A percentile compares a stretch with the other conserved stretches of the same genome.
phyloP scores from a whole-genome alignment of 495 filamentous ascomycete genomes.

The Friedmanniomyces simplex region DNA sequence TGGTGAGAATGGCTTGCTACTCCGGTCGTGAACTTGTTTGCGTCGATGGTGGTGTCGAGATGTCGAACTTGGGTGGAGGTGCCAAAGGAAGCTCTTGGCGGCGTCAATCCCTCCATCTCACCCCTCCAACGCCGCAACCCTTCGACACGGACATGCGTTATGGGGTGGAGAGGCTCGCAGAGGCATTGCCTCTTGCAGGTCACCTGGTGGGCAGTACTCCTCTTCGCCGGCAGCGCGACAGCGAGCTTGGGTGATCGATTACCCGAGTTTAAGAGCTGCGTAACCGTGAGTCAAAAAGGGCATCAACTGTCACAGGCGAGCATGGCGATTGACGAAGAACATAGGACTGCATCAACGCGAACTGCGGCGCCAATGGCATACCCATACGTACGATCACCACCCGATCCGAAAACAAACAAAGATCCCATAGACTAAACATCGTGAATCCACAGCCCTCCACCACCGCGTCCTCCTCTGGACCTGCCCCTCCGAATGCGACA shows the following conservation, averaged over 20 bases:
- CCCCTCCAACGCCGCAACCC: too few relatives aligned
- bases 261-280: slow-evolving; percentile 81
- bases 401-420: too few relatives aligned
- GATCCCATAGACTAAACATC: too few relatives aligned
- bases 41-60: too few relatives aligned
- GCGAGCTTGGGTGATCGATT: slow-evolving; percentile 80
- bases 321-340: not conserved
- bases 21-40: too few relatives aligned
- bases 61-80: too few relatives aligned
- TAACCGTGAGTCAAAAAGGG: slow-evolving; percentile 49
- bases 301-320: not conserved
- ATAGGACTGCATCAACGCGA: slow-evolving; percentile 70
- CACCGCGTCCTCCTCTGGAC: slow-evolving; percentile 64
- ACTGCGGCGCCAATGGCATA: slow-evolving; percentile 50
- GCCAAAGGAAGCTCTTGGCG: too few relatives aligned
- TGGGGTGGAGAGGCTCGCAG: not conserved
- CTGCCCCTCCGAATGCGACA: slow-evolving; percentile 91
- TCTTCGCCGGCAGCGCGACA: slow-evolving; percentile 36
- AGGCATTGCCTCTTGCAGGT: slow-evolving; percentile 5
- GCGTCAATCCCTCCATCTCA: too few relatives aligned
- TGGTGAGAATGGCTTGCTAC: too few relatives aligned
- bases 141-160: slow-evolving; percentile 5
- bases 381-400: slow-evolving; percentile 44
- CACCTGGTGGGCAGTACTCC: slow-evolving; percentile 23
- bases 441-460: slow-evolving; percentile 49